phyloP scores from a whole-genome alignment of 225 moss, liverwort and hornwort genomes.

The Pseudoscleropodium purum region DNA sequence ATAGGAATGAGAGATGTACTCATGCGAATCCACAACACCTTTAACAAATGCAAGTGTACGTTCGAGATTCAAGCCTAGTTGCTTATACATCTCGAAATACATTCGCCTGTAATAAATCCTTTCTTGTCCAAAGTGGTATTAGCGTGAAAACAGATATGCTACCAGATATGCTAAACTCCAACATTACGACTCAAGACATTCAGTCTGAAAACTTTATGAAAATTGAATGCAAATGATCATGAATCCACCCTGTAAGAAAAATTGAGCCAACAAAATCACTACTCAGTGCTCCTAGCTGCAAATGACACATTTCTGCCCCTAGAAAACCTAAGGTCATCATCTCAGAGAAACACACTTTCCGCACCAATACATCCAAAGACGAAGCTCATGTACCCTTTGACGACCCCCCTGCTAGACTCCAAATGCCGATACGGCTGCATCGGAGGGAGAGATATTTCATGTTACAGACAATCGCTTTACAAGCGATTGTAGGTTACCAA shows the following conservation, averaged over 20 bases:
- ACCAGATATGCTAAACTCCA: background rate
- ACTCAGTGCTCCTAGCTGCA: background rate
- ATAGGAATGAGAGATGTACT: background rate
- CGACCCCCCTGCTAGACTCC: constrained; percentile 10
- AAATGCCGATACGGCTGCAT: background rate
- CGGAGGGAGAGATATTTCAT: background rate
- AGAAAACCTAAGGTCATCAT: background rate
- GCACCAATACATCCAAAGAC: constrained; percentile 58
- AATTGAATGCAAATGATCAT: background rate
- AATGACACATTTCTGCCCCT: background rate
- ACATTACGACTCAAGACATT: background rate
- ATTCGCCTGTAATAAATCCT: background rate
- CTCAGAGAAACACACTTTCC: background rate
- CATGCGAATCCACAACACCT: background rate
- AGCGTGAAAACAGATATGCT: background rate
- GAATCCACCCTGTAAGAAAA: background rate
- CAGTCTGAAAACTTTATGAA: background rate
- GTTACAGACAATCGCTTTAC: background rate
- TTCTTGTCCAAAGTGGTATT: background rate
- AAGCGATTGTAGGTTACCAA: background rate
- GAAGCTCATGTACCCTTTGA: constrained; percentile 61
- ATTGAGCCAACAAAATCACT: background rate
- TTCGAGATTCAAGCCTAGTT: background rate
- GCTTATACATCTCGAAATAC: background rate
- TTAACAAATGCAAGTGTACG: background rate